Evolutionary conservation across 495 filamentous ascomycete genomes (phyloP), one percentile per base, ranked within the genome.

Genomic region (Hypoxylon lienhwacheense): DNA sequence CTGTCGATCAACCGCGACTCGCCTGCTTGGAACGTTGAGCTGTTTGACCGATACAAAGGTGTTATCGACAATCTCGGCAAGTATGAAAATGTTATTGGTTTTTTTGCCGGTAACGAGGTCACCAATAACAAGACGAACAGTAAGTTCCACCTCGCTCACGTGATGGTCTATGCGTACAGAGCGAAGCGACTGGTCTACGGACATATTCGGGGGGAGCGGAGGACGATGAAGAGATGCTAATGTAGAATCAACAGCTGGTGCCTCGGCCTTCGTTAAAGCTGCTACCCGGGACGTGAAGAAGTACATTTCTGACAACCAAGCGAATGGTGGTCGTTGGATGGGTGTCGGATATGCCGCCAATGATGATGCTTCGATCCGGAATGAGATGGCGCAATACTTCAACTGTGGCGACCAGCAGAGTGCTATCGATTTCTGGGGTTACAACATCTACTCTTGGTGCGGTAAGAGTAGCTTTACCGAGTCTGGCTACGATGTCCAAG

Each of bases 391-490:
- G 22, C 72, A 90, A 67, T 98, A 93, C 75, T 93, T 98, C 77
- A 88, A 96, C 80, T 98, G 93, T 64, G 88, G 87, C 43, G 68
- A 80, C 24, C 47, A 74, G 21, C 72, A 73, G 0, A 75, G 81
- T 8, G 73, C 83, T 31, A 91, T 96, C 54, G 92, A 97, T 70
- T 97, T 90, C 78, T 97, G 90, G 90, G 93, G 93, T 43, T 96
- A 96, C 81, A 98, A 97, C 74, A 92, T 97, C 76, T 97, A 97
- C 75, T 91, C 88, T 28, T 98, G 93, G 93, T 98, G 93, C 66
- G 93, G 93, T 39, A 66, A 89, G 40, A 91, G 85, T 51, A 81
- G 77, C 47, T 92, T 86, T 66, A 61, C 73, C 36, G 57, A 71
- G 12, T 97, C 92, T 0, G 87, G 89, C 11, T 98, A 89, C 71